Base-by-base conservation (phyloP, 805 yeast genomes). In the Nakazawaea laoshanensis region DNA sequence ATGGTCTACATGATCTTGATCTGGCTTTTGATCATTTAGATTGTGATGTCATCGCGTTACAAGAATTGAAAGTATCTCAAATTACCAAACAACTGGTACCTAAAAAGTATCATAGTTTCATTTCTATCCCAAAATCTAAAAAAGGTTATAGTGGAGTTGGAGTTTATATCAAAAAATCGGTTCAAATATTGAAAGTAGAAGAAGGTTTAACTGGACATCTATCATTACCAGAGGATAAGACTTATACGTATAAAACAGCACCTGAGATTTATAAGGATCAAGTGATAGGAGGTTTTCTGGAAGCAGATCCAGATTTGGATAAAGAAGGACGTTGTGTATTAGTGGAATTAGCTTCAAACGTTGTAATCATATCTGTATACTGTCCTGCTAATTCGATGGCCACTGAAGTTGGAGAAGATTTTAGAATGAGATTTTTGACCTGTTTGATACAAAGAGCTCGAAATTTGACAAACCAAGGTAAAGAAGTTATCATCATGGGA, bases 121-220 rank as follows among this genome's bases (percentile, higher is more conserved):
- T 86, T 21, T 65, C 89, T 0, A 58, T 86, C 9, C 94, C 96
- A 0, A 52, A 50, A 8, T 37, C 49, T 3, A 82, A 75, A 49
- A 82, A 76, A 47, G 97, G 97, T 0, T 92, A 92, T 51, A 73
- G 89, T 36, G 98, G 98, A 0, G 96, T 89, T 1, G 94, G 88
- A 0, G 70, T 89, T 3, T 89, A 84, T 55, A 66, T 84, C 2
- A 50, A 45, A 33, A 48, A 50, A 13, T 50, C 65, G 2, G 49
- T 87, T 17, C 56, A 64, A 2, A 85, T 86, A 1, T 32, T 69
- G 3, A 74, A 70, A 42, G 96, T 88, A 0, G 97, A 92, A 49
- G 95, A 89, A 53, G 98, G 98, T 0, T 61, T 92, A 6, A 81
- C 96, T 0, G 98, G 97, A 0, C 56, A 59, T 39, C 49, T 75